phyloP scores from a whole-genome alignment of 176 grass and related monocot genomes.

The Raddia distichophylla region DNA sequence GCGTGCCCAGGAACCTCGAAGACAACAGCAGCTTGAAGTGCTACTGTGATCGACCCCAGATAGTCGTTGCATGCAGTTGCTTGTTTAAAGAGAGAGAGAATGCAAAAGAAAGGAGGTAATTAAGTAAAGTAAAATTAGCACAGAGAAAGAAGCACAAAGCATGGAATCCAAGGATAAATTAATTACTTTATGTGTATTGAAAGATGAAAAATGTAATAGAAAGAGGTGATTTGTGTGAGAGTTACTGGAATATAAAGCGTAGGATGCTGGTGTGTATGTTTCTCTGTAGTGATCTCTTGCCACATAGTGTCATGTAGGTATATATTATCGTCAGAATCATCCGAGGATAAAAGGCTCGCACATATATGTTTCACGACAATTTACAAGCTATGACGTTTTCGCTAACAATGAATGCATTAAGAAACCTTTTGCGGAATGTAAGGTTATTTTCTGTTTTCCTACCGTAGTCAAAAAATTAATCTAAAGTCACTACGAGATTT shows the following conservation, averaged over 20 bases:
- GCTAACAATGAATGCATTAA: not conserved
- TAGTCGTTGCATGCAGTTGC: not conserved
- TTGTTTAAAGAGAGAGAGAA: not conserved
- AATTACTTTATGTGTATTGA: slow-evolving; percentile 44
- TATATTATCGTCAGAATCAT: not conserved
- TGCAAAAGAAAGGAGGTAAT: not conserved
- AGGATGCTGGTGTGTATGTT: not conserved
- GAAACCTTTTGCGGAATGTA: not conserved
- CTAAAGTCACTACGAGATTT: too few relatives aligned
- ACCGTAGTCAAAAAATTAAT: too few relatives aligned
- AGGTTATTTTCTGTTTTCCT: not conserved
- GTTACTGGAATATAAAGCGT: slow-evolving; percentile 13
- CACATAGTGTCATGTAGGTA: not conserved
- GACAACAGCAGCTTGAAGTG: slow-evolving; percentile 50
- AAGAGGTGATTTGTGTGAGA: slow-evolving; percentile 32
- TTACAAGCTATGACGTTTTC: not conserved
- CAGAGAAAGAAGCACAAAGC: slow-evolving; percentile 34
- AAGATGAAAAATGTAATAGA: slow-evolving; percentile 24
- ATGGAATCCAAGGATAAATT: not conserved
- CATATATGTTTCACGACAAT: not conserved
- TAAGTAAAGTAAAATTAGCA: slow-evolving; percentile 27
- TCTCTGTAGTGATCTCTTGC: not conserved
- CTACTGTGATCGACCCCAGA: slow-evolving; percentile 49
- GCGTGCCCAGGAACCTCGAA: slow-evolving; percentile 43
- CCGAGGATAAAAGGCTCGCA: not conserved